Base-by-base conservation (phyloP, 257 asterid species). In the Fraxinus excelsior region DNA sequence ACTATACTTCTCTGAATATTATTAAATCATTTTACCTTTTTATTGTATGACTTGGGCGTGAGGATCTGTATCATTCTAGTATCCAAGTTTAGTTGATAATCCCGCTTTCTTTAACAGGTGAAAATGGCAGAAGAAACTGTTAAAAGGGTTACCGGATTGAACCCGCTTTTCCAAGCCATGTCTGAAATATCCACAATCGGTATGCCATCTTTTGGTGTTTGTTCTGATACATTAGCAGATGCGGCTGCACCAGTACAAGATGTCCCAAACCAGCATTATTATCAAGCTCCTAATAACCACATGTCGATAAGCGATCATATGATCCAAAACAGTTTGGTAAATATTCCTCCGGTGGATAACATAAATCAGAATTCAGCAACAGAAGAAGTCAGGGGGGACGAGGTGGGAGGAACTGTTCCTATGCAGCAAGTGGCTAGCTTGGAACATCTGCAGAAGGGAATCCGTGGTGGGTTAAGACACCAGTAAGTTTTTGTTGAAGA, bases 81-180 rank as follows among this genome's bases (percentile, higher is more conserved):
- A 62, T 62, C 16, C 7, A 62, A 25, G 16, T 11, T 40, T 1
- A 46, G 28, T 23, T 40, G 32, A 58, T 51, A 12, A 26, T 35
- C n/a, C 37, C 67, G 23, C 74, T 74, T 23, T 76, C 12, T 58
- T 67, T 53, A 25, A 75, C 88, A 94, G 98, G 98, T 94, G 84
- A 92, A 89, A 84, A 94, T 94, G 97, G 98, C 97, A 1, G 98
- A 94, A 85, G 97, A 88, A 75, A 88, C 93, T 1, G 98, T 94
- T 72, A 94, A 94, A 82, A 84, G 97, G 81, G 91, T 92, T 29
- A 94, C 98, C 6, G 98, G 97, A 6, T 76, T 94, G 86, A 90
- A 89, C 80, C 91, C 97, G 18, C 79, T 93, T 37, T 88, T 93
- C 84, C 99, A 96, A 80, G 90, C 94, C 0, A 87, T 93, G 97